Evolutionary conservation across 352 stramenopile species (phyloP).

Genomic region (Globisporangium cederbergense): DNA sequence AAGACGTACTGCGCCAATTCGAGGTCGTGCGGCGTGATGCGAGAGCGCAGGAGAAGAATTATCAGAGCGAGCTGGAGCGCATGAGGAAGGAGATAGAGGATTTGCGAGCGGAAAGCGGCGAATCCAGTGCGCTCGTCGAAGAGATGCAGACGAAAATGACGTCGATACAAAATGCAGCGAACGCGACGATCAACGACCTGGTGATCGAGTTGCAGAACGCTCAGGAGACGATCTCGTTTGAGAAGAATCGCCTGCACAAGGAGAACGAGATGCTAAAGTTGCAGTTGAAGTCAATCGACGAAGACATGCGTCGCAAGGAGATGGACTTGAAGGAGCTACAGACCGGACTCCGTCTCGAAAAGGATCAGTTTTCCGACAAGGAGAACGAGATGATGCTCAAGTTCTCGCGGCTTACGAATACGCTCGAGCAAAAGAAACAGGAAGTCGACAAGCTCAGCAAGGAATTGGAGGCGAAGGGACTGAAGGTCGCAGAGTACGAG

Average conservation of each 20-base stretch:
- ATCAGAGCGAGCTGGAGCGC: slow-evolving; percentile 35
- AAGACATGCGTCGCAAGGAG: slow-evolving; percentile 44
- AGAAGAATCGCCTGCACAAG: slow-evolving; percentile 49
- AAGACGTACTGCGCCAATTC: slow-evolving; percentile 55
- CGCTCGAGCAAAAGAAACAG: slow-evolving; percentile 57
- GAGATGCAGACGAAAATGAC: slow-evolving; percentile 67
- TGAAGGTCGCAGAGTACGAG: slow-evolving; percentile 51
- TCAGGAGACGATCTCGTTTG: slow-evolving; percentile 51
- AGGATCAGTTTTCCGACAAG: slow-evolving; percentile 24
- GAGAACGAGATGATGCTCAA: slow-evolving; percentile 34
- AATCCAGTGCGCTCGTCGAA: slow-evolving; percentile 37
- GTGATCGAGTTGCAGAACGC: slow-evolving; percentile 53
- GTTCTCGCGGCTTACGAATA: slow-evolving; percentile 22
- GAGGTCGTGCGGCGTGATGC: slow-evolving; percentile 61
- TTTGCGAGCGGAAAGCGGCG: slow-evolving; percentile 31
- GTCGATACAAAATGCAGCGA: slow-evolving; percentile 68
- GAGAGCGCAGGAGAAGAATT: slow-evolving; percentile 37
- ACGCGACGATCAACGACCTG: slow-evolving; percentile 77
- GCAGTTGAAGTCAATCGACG: slow-evolving; percentile 39
- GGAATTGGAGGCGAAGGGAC: slow-evolving; percentile 43
- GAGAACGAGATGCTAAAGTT: slow-evolving; percentile 38
- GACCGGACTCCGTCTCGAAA: slow-evolving; percentile 23
- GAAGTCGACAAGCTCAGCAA: slow-evolving; percentile 53
- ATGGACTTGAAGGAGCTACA: slow-evolving; percentile 36
- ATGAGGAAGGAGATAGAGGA: slow-evolving; percentile 52